These are phyloP conservation scores for Apiospora aurea DNA, from an alignment of 2,329 filamentous ascomycete species.

Conservation along the genomic window DNA sequence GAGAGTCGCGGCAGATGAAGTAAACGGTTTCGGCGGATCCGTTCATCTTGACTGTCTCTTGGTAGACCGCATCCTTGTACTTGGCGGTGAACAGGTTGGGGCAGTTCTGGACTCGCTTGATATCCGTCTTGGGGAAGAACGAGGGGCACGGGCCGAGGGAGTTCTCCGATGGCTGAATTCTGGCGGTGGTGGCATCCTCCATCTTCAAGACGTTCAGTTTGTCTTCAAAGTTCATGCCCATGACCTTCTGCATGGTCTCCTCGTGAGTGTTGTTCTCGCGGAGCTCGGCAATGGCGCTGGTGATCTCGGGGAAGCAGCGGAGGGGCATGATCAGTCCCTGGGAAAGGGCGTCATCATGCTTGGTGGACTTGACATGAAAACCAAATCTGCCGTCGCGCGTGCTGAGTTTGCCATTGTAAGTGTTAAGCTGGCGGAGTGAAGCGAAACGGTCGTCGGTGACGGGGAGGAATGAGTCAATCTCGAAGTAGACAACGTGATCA, in stretches of 20 bases:
- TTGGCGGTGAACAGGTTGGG: constrained; percentile 29
- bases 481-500: constrained; percentile 41
- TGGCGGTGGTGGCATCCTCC: constrained; percentile 29
- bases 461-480: constrained; percentile 44
- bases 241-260: constrained; percentile 29
- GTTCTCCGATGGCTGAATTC: background rate
- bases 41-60: constrained; percentile 49
- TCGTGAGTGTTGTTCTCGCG: constrained; percentile 31
- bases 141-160: constrained; percentile 30
- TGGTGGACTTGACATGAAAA: constrained; percentile 33
- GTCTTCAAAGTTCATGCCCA: constrained; percentile 35
- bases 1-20: constrained; percentile 40
- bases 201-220: constrained; percentile 38
- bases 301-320: constrained; percentile 34
- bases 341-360: constrained; percentile 33
- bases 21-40: constrained; percentile 48
- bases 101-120: constrained; percentile 37
- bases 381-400: constrained; percentile 32
- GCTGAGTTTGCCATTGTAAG: background rate
- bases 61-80: constrained; percentile 38
- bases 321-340: constrained; percentile 40
- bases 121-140: constrained; percentile 37
- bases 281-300: constrained; percentile 26
- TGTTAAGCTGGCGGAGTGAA: constrained; percentile 25
- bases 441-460: constrained; percentile 30